Percentiles rank a stretch among this genome's conserved stretches.
Conservation (phyloP, 305 asterid species). For the Nicotiana rustica region DNA sequence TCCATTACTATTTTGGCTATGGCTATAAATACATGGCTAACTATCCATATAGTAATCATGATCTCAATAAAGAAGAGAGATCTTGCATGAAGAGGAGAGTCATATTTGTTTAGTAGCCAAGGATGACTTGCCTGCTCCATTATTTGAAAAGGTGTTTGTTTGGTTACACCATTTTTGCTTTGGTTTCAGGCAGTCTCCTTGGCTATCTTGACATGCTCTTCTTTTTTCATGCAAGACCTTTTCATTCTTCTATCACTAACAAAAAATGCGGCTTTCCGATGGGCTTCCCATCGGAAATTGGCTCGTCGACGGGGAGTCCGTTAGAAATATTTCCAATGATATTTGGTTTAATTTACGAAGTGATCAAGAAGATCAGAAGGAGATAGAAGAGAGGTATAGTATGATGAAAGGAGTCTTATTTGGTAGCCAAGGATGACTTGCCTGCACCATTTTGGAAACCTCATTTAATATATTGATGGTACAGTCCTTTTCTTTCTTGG, state of each 20-base stretch:
- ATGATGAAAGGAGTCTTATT: constrained; percentile 47
- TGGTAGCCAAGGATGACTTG: constrained; percentile 63
- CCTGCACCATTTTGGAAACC: constrained; percentile 43
- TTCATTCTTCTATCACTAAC: too few relatives aligned
- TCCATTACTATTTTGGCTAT: not conserved
- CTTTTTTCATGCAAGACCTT: constrained; percentile 42
- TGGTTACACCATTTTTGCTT: not conserved
- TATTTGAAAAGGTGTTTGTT: not conserved
- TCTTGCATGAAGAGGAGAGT: constrained; percentile 53
- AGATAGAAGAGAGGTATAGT: constrained; percentile 39
- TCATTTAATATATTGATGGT: not conserved
- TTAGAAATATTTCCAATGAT: too few relatives aligned
- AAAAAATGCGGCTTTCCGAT: too few relatives aligned
- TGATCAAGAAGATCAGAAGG: not conserved
- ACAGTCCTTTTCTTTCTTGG: not conserved
- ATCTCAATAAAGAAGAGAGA: constrained; percentile 26
- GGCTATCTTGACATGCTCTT: constrained; percentile 51
- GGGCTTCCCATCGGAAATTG: too few relatives aligned
- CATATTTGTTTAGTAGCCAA: constrained; percentile 28
- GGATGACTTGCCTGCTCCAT: constrained; percentile 49
- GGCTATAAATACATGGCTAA: constrained; percentile 46
- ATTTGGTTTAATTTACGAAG: not conserved
- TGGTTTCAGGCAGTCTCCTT: constrained; percentile 53
- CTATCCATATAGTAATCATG: not conserved
- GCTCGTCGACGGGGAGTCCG: too few relatives aligned